Base-by-base conservation (phyloP, 306 rosid genomes). In the Betula pendula region DNA sequence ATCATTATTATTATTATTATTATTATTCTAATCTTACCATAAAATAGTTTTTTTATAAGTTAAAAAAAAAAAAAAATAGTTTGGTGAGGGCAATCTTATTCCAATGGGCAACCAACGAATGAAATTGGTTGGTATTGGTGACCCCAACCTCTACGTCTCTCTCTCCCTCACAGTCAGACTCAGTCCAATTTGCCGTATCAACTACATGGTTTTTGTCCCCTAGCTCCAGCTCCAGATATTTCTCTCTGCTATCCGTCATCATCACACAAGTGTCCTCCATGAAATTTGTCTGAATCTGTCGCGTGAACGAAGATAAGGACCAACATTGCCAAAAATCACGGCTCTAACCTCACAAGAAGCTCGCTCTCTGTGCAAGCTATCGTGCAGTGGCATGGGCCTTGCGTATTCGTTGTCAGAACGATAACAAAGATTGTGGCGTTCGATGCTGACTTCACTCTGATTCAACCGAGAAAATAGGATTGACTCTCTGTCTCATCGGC, bases 401-500 rank as follows among this genome's bases (percentile, higher is more conserved):
- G 40, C 17, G 6, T 25, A 16, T 29, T 29, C 27, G 68, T 9
- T 42, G 49, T 1, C 55, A 56, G 48, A 53, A 49, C 9, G 72
- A 52, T 56, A 71, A 69, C 68, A 62, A 52, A 27, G 44, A 29
- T 73, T 22, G 74, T 74, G 68, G 80, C 77, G 66, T 72, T 72
- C 65, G 84, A 76, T 73, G 79, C 67, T 73, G 81, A 80, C 81
- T 47, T 58, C 35, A 6, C 63, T 71, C 79, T 83, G 84, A 71
- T 71, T 55, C 72, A 48, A 66, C 24, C 87, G 70, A 84, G 67
- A 77, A 76, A 71, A 47, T 40, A 29, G 83, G 77, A 74, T 82
- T 20, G 44, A 16, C 44, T 53, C 2, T 27, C 45, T 55, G 33
- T 40, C 43, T 2, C 35, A 3, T 47, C 33, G 1, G 19, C 60